Evolutionary conservation across 2,329 filamentous ascomycete genomes (phyloP), one percentile per base, ranked within the genome.

Genomic region (Trichophyton rubrum): DNA sequence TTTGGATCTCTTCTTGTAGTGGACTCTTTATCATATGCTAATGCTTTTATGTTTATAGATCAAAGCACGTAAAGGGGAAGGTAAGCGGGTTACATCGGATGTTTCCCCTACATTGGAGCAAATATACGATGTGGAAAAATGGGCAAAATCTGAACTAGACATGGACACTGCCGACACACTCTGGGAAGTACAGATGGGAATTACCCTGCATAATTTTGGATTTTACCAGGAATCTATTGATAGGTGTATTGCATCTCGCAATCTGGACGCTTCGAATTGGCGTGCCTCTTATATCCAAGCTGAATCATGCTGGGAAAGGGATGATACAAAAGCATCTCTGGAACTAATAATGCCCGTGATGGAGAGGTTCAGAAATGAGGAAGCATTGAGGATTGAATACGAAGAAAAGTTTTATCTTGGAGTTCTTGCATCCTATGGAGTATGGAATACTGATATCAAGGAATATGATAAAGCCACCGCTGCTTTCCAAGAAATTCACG

Each of bases 281-380:
- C 63, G 66, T 43, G 65, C 67, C 3, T 64, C 64, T 1, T 66
- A 61, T 17, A 62, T 64, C 35, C 64, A 69, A 6, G 63, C 66
- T 3, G 62, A 62, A 24, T 60, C 47, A 17, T 63, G 64, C 59
- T 59, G 53, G 17, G 33, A 43, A 22, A 59, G 61, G 27, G 41
- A 38, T 3, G 59, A 66, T 1, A 64, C 58, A 53, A 59, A 51
- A 9, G 15, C 40, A 17, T 59, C 61, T 11, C 56, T 62, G 11
- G 60, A 64, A 49, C 41, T 59, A 15, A 33, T 64, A 33, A 43
- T 17, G 17, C 35, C 43, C 3, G 58, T 64, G n/a, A 63, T 63
- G 30, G 60, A 59, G 11, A 53, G 38, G 13, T 64, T 64, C 55
- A 59, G 58, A 58, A 61, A 60, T 9, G 53, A 63, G 15, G 55